Evolutionary conservation across 2,329 filamentous ascomycete genomes (phyloP).

Genomic region (Alternaria panax): DNA sequence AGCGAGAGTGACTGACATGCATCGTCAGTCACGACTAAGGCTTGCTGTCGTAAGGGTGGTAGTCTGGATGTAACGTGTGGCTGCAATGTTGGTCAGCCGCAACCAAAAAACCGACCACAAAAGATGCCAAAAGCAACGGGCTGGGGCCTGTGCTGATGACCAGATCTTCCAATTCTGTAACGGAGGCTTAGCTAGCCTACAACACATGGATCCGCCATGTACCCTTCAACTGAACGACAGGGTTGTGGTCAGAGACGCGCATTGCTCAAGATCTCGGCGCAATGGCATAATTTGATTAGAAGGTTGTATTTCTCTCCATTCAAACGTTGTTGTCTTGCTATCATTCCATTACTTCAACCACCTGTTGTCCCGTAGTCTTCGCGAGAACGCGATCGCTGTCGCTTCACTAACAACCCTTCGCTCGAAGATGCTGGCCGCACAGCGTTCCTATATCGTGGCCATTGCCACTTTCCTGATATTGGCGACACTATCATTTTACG

Average conservation of each 20-base stretch:
- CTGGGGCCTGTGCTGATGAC: background rate
- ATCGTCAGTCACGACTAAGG: background rate
- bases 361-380: background rate
- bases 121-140: background rate
- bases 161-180: background rate
- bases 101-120: background rate
- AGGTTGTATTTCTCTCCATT: background rate
- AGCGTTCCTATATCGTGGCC: conserved; percentile 19
- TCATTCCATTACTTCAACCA: background rate
- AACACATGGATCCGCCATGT: background rate
- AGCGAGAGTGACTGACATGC: background rate
- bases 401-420: background rate
- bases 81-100: background rate
- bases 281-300: background rate
- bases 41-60: background rate
- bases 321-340: background rate
- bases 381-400: background rate
- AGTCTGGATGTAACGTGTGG: background rate
- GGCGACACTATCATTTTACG: conserved; percentile 17
- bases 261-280: background rate
- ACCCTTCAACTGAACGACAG: background rate
- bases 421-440: conserved; percentile 24
- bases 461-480: conserved; percentile 23
- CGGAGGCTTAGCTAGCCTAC: background rate
- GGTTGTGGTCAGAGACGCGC: background rate